Percentiles rank a stretch among this genome's conserved stretches.
These are phyloP conservation scores for Kondoa malvinella DNA, from an alignment of 768 basidiomycete species.

Conservation along the genomic window DNA sequence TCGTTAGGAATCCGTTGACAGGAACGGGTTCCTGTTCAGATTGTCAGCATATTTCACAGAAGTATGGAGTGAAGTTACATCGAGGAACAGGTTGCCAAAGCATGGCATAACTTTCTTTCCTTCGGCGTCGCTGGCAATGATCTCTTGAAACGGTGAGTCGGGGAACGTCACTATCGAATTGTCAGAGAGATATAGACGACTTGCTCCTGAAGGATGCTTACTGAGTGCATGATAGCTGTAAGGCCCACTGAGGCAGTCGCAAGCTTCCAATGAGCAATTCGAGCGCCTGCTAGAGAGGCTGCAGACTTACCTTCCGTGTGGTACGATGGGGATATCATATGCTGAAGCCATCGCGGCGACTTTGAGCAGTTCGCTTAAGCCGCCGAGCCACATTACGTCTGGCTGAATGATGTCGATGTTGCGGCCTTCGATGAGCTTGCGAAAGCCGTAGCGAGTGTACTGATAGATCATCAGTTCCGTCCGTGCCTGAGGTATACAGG, in stretches of 20 bases:
- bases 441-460: conserved; percentile 28
- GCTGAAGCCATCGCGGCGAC: conserved; percentile 34
- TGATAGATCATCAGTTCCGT: too few species aligned
- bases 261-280: too few species aligned
- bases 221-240: conserved; percentile 36
- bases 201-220: too few species aligned
- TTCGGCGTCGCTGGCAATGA: conserved; percentile 36
- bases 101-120: conserved; percentile 35
- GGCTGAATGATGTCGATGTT: conserved; percentile 34
- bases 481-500: background rate
- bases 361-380: conserved; percentile 27
- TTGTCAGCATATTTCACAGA: too few species aligned
- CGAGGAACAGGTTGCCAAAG: conserved; percentile 37
- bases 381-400: conserved; percentile 33
- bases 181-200: too few species aligned
- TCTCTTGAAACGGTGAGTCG: conserved; percentile 33
- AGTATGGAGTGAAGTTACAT: too few species aligned
- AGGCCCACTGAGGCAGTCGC: conserved; percentile 36
- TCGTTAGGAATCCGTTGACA: conserved; percentile 32
- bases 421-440: conserved; percentile 34
- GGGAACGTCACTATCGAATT: conserved; percentile 38
- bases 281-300: too few species aligned
- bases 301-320: too few species aligned
- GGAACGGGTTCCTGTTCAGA: conserved; percentile 36
- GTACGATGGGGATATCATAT: conserved; percentile 40